Conservation (phyloP, 768 basidiomycete genomes). For the Gymnopilus junonius region DNA sequence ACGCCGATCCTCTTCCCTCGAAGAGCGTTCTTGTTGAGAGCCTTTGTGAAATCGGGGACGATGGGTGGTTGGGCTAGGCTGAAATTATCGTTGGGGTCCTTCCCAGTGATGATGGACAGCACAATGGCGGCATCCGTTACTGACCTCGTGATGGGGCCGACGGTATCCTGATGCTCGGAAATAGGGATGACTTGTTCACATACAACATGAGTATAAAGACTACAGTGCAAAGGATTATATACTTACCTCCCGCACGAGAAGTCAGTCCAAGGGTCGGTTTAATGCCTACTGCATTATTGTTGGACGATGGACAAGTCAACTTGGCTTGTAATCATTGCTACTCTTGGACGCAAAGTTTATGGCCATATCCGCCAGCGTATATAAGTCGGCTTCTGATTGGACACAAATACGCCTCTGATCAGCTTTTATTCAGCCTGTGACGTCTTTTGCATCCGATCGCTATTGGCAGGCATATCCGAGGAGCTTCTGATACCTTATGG, state of each 20-base stretch:
- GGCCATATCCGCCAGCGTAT: no score
- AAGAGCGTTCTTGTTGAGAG: constrained; percentile 50
- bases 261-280: constrained; percentile 65
- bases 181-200: constrained; percentile 55
- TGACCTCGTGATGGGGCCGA: constrained; percentile 59
- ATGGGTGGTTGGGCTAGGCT: constrained; percentile 52
- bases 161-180: constrained; percentile 57
- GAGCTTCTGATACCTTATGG: no score
- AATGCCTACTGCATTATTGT: constrained; percentile 61
- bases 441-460: no score
- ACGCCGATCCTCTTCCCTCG: constrained; percentile 58
- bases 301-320: constrained; percentile 51
- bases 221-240: not conserved
- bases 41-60: constrained; percentile 60
- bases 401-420: no score
- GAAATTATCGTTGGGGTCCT: constrained; percentile 55
- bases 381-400: no score
- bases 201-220: not conserved
- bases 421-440: no score
- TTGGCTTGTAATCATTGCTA: no score
- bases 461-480: no score
- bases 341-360: no score
- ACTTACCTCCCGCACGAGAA: constrained; percentile 58
- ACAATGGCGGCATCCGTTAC: constrained; percentile 58
- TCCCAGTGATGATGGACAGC: constrained; percentile 58